Evolutionary conservation across 257 asterid species (phyloP).

Genomic region (Verbena officinalis): DNA sequence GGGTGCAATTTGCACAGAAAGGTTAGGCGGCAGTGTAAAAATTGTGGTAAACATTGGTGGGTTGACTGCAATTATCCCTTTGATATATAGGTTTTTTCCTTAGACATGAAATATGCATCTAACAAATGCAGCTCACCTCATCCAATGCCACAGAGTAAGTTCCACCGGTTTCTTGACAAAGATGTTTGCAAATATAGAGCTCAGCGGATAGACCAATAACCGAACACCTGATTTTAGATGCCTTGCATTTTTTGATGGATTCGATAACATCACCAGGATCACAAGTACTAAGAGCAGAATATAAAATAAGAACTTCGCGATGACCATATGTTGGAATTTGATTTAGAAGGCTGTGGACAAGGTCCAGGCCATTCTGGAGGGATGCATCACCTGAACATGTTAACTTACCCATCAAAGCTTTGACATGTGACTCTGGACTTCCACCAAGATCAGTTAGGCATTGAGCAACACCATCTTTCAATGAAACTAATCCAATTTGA

Average conservation of each 20-base stretch:
- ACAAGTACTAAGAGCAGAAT: slow-evolving; percentile 90
- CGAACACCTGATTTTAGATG: slow-evolving; percentile 82
- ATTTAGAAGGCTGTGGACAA: slow-evolving; percentile 72
- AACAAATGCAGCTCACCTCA: slow-evolving; percentile 65
- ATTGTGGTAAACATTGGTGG: too few relatives aligned
- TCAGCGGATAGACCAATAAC: slow-evolving; percentile 92
- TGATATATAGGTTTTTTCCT: slow-evolving; percentile 3
- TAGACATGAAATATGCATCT: background rate
- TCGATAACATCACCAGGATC: slow-evolving; percentile 92
- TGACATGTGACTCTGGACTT: slow-evolving; percentile 93
- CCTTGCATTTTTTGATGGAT: slow-evolving; percentile 84
- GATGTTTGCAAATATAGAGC: slow-evolving; percentile 84
- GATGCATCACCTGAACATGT: slow-evolving; percentile 93
- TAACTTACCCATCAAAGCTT: slow-evolving; percentile 91
- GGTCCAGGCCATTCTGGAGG: slow-evolving; percentile 90
- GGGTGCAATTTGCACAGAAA: too few relatives aligned
- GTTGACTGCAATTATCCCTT: too few relatives aligned
- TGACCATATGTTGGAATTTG: slow-evolving; percentile 94
- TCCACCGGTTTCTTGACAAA: slow-evolving; percentile 97
- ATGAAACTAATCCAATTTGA: slow-evolving; percentile 74
- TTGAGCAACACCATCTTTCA: slow-evolving; percentile 88
- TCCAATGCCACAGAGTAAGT: slow-evolving; percentile 76
- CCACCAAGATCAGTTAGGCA: slow-evolving; percentile 93
- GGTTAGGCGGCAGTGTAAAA: too few relatives aligned
- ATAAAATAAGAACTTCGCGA: slow-evolving; percentile 89